Evolutionary conservation across 164 flowering plant species (phyloP).

Genomic region (Magnolia sinica): DNA sequence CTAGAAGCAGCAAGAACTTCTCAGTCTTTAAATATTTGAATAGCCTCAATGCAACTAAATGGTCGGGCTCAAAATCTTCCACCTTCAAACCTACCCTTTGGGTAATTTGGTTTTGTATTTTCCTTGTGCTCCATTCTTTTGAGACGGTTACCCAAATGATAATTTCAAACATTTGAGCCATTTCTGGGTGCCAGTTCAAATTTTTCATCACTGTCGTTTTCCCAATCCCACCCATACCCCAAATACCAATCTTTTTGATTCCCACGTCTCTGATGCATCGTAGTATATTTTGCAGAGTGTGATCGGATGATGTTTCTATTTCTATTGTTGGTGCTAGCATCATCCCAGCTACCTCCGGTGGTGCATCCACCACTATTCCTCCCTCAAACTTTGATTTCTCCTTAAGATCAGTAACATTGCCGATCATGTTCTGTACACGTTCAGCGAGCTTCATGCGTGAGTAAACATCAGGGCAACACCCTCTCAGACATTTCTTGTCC

Average conservation of each 20-base stretch:
- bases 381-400: neutral
- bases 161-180: neutral
- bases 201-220: neutral
- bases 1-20: conserved; percentile 5
- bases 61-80: neutral
- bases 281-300: neutral
- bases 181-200: neutral
- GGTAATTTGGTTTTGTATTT: neutral
- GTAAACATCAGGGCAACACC: neutral
- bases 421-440: neutral
- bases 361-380: conserved; percentile 1
- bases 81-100: neutral
- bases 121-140: neutral
- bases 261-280: neutral
- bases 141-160: conserved; percentile 3
- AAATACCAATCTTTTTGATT: neutral
- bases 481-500: neutral
- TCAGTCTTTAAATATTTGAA: neutral
- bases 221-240: neutral
- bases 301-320: neutral
- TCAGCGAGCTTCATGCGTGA: neutral
- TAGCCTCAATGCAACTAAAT: neutral
- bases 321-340: neutral
- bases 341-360: neutral
- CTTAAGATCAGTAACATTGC: neutral